phyloP scores from a whole-genome alignment of 306 rosid species.

The Hylodesmum podocarpum region DNA sequence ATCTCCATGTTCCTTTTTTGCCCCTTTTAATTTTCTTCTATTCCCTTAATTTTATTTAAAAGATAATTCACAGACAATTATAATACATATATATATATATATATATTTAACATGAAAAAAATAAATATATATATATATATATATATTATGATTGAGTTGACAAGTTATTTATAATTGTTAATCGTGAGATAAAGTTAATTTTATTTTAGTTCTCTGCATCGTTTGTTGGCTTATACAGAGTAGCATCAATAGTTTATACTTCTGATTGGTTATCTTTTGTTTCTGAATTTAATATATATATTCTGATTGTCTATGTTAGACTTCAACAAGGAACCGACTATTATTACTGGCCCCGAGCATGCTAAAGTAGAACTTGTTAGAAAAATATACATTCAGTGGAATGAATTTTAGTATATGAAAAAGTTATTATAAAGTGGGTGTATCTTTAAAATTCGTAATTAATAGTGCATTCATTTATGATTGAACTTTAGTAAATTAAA shows the following conservation, averaged over 20 bases:
- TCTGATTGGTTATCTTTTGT: not conserved
- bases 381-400: slow-evolving; percentile 29
- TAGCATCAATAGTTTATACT: no score
- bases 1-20: not conserved
- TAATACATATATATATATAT: no score
- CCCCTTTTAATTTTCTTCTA: not conserved
- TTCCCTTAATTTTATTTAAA: not conserved
- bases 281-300: slow-evolving; percentile 8
- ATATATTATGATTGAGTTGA: no score
- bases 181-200: no score
- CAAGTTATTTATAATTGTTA: no score
- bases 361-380: not conserved
- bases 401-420: not conserved
- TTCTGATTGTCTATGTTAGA: slow-evolving; percentile 23
- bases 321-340: slow-evolving; percentile 16
- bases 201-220: no score
- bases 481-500: not conserved
- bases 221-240: no score
- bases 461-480: not conserved
- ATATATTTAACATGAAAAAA: no score
- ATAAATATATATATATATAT: no score
- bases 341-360: no score
- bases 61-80: no score
- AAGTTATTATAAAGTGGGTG: not conserved
- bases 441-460: not conserved